Conservation (phyloP, 2,329 filamentous ascomycete species). For the Diaporthe helianthi region DNA sequence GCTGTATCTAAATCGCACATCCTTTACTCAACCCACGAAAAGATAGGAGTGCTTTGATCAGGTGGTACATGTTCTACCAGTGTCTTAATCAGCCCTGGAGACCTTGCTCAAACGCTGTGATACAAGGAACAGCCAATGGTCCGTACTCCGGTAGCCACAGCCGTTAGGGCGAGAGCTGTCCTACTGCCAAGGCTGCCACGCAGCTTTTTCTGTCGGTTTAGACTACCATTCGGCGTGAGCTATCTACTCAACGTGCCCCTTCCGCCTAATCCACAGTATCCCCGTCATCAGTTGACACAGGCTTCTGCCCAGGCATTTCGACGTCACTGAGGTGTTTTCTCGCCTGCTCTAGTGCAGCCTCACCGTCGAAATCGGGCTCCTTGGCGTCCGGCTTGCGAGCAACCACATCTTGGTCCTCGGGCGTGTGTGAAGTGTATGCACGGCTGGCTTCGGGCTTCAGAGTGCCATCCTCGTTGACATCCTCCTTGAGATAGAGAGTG, state of each 20-base stretch:
- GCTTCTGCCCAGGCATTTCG: slow-evolving; percentile 35
- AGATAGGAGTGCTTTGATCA: neutral
- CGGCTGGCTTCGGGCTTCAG: slow-evolving; percentile 53
- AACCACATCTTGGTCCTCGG: slow-evolving; percentile 38
- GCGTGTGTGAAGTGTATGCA: slow-evolving; percentile 36
- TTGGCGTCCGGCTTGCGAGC: slow-evolving; percentile 37
- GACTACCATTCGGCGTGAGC: neutral
- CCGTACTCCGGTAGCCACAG: neutral
- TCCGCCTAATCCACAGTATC: slow-evolving; percentile 37
- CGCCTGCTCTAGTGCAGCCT: slow-evolving; percentile 48
- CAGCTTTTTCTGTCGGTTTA: neutral
- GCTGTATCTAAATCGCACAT: no score
- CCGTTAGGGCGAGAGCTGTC: neutral
- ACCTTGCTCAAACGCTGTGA: no score
- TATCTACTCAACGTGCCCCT: neutral
- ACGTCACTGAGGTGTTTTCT: slow-evolving; percentile 45
- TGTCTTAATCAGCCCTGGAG: no score
- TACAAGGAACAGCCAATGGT: no score
- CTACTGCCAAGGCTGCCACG: neutral
- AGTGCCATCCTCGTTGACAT: slow-evolving; percentile 65
- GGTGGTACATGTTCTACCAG: neutral
- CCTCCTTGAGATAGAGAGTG: slow-evolving; percentile 74
- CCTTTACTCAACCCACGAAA: neutral
- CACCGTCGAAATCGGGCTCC: slow-evolving; percentile 42
- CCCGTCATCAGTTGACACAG: slow-evolving; percentile 34